A percentile compares a stretch with the other conserved stretches of the same genome.
Evolutionary conservation across 331 rosid species (phyloP).

Genomic region (Pyrus hybrid): DNA sequence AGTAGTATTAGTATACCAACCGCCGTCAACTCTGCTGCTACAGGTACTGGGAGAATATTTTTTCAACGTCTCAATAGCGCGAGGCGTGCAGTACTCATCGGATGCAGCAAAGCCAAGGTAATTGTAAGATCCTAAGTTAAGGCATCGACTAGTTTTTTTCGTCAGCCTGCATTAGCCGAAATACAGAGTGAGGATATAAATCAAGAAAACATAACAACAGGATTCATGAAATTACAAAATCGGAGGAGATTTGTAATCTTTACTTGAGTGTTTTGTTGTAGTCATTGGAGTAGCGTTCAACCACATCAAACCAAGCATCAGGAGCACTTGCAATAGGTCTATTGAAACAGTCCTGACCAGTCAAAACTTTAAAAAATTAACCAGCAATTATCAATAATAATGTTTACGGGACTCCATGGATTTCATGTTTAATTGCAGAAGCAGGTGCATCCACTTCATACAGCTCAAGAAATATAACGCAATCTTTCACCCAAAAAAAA

Average conservation of each 20-base stretch:
- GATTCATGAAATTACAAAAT: background rate
- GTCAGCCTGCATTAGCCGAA: conserved; percentile 49
- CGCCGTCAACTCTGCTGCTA: conserved; percentile 71
- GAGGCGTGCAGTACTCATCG: conserved; percentile 79
- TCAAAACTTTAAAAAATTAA: background rate
- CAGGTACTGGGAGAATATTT: conserved; percentile 73
- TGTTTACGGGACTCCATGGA: background rate
- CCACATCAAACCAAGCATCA: conserved; percentile 96
- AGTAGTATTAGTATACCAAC: conserved; percentile 21
- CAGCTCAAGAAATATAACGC: too few relatives aligned
- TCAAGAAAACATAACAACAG: background rate
- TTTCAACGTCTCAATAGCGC: conserved; percentile 54
- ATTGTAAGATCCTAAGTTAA: conserved; percentile 80
- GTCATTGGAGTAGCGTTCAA: conserved; percentile 86
- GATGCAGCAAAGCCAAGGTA: conserved; percentile 83
- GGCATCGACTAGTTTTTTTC: conserved; percentile 47
- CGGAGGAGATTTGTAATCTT: background rate
- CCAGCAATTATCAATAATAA: background rate
- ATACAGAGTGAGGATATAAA: background rate
- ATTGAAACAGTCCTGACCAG: conserved; percentile 79
- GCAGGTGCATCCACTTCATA: too few relatives aligned
- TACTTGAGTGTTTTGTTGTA: conserved; percentile 78
- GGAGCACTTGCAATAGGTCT: conserved; percentile 96
- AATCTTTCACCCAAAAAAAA: too few relatives aligned
- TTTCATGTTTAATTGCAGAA: background rate